Evolutionary conservation across 345 rosid genomes (phyloP), one percentile per base, ranked within the genome.

Genomic region (Aquilaria yunnanensis): DNA sequence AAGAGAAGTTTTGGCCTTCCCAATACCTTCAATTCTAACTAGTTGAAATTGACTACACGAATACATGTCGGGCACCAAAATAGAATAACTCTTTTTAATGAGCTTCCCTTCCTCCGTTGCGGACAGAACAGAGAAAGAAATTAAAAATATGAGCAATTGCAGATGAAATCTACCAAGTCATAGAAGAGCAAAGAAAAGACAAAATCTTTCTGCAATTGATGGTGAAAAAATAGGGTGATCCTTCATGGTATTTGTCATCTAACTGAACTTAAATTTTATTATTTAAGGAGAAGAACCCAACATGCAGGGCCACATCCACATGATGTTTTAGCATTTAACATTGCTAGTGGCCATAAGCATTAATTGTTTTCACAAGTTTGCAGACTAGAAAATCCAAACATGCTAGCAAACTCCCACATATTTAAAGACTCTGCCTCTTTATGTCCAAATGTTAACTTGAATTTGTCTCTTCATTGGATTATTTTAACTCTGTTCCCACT

Each of bases 241-340:
- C 56, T 41, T 52, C 70, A 47, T 34, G 63, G 67, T 52, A 64
- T 73, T 68, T 72, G 81, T 74, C 80, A 23, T 47, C 34, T 47
- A 61, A 56, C 60, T 66, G 75, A 64, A 54, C 34, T 57, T 8
- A 58, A 57, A 34, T 65, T 62, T 57, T 64, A 65, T 72, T 61
- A 67, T 72, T 61, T 74, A 59, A 32, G 5, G 43, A 65, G 52
- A 72, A 67, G 53, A 57, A 47, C 51, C 65, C 53, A 51, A 72
- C 68, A 69, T 54, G 58, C 50, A 54, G 76, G 73, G 68, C 80
- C 86, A 78, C 83, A 62, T 62, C 75, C 62, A 14, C 43, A 37
- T 37, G 43, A 37, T 37, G 43, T 50, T 47, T 59, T 30, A n/a
- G 43, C 33, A 29, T 41, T 10, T 32, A 14, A 54, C 45, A 47